phyloP scores from a whole-genome alignment of 2,329 filamentous ascomycete genomes.

The Sclerotinia nivalis region DNA sequence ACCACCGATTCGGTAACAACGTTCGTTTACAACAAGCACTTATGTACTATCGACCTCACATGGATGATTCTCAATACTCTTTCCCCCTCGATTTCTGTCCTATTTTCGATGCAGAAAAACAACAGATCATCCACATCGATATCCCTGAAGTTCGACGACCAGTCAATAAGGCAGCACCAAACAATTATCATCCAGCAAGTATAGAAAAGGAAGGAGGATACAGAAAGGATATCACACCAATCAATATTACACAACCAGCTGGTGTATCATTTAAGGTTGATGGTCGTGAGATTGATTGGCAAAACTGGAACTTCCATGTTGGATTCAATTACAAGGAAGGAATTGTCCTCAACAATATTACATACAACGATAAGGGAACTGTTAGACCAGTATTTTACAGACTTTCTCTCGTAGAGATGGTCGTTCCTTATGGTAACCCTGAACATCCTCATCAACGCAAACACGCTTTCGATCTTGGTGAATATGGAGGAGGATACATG shows the following conservation, averaged over 20 bases:
- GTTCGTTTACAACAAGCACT: constrained; percentile 85
- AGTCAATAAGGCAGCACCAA: constrained; percentile 67
- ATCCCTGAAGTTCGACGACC: constrained; percentile 76
- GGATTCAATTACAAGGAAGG: constrained; percentile 96
- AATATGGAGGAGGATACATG: constrained; percentile 83
- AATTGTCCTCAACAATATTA: constrained; percentile 86
- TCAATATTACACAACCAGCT: constrained; percentile 84
- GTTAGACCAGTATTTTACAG: constrained; percentile 83
- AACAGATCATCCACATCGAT: constrained; percentile 54
- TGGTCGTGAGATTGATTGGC: constrained; percentile 77
- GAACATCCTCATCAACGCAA: constrained; percentile 80
- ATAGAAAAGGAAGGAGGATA: constrained; percentile 75
- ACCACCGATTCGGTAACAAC: constrained; percentile 79
- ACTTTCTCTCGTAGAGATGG: constrained; percentile 89
- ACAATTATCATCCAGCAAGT: constrained; percentile 77
- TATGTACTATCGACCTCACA: constrained; percentile 89
- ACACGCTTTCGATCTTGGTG: constrained; percentile 78
- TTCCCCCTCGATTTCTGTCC: constrained; percentile 93
- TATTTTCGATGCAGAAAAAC: constrained; percentile 84
- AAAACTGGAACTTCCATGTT: constrained; percentile 90
- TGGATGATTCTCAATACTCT: constrained; percentile 87
- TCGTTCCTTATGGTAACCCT: constrained; percentile 84
- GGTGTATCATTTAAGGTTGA: constrained; percentile 83
- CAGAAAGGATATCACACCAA: constrained; percentile 77
- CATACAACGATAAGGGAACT: constrained; percentile 80